Percentiles rank a stretch among this genome's conserved stretches.
Evolutionary conservation across 805 yeast genomes (phyloP).

Genomic region (Metschnikowia cerradonensis): DNA sequence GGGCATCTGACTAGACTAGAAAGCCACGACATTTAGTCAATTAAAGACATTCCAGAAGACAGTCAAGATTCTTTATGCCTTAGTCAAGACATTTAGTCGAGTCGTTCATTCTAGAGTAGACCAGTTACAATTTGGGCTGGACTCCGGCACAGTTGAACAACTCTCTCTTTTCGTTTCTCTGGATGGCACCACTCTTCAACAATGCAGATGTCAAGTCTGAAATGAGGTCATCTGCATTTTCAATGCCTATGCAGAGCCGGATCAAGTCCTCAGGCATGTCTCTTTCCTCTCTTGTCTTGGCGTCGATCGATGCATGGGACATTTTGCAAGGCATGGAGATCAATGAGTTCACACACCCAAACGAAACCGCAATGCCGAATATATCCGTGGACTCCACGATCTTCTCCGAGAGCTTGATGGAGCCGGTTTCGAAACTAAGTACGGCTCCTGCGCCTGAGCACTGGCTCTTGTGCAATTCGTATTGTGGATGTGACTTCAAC

Average conservation of each 20-base stretch:
- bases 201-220: slow-evolving; percentile 75
- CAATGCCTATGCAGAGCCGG: slow-evolving; percentile 89
- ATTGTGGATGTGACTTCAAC: slow-evolving; percentile 72
- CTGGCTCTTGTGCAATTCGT: slow-evolving; percentile 70
- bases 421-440: slow-evolving; percentile 82
- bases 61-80: no score
- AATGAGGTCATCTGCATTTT: slow-evolving; percentile 73
- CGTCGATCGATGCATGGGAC: slow-evolving; percentile 97
- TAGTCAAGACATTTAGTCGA: neutral
- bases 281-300: slow-evolving; percentile 79
- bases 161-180: slow-evolving; percentile 37
- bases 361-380: slow-evolving; percentile 86
- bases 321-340: slow-evolving; percentile 92
- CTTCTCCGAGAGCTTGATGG: slow-evolving; percentile 56
- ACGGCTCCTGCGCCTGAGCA: slow-evolving; percentile 89
- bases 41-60: neutral
- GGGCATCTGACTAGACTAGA: no score
- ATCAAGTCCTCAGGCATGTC: slow-evolving; percentile 90
- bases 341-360: slow-evolving; percentile 90
- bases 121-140: slow-evolving; percentile 25
- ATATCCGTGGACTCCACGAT: slow-evolving; percentile 73
- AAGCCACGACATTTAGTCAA: no score
- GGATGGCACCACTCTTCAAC: slow-evolving; percentile 57
- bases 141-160: slow-evolving; percentile 35
- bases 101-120: no score